A percentile compares a stretch with the other conserved stretches of the same genome.
Evolutionary conservation across 768 basidiomycete genomes (phyloP).

Genomic region (Lentinula raphanica): DNA sequence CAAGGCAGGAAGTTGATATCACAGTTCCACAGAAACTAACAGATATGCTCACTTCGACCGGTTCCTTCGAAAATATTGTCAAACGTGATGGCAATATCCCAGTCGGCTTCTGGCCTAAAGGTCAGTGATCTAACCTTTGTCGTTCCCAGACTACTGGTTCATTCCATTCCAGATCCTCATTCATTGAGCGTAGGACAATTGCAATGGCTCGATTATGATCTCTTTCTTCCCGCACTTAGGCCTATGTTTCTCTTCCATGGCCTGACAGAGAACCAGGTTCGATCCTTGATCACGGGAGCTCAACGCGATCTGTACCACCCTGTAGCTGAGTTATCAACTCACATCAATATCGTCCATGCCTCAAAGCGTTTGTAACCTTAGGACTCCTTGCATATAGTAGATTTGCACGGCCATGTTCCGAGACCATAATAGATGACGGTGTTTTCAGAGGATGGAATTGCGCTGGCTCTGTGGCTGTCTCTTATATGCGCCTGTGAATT

Average conservation of each 20-base stretch:
- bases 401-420: neutral
- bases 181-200: slow-evolving; percentile 63
- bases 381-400: neutral
- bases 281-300: slow-evolving; percentile 53
- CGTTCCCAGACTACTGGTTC: slow-evolving; percentile 8
- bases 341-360: slow-evolving; percentile 58
- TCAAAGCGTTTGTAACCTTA: slow-evolving; percentile 18
- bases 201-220: slow-evolving; percentile 70
- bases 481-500: neutral
- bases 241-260: slow-evolving; percentile 53
- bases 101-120: slow-evolving; percentile 65
- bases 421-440: neutral
- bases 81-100: slow-evolving; percentile 57
- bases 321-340: slow-evolving; percentile 41
- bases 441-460: neutral
- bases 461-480: neutral
- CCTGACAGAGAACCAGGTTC: slow-evolving; percentile 48
- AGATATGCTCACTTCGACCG: slow-evolving; percentile 41
- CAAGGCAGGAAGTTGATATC: slow-evolving; percentile 47
- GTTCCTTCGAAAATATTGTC: slow-evolving; percentile 52
- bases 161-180: slow-evolving; percentile 39
- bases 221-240: slow-evolving; percentile 56
- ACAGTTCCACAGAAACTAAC: slow-evolving; percentile 53
- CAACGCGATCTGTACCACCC: slow-evolving; percentile 65
- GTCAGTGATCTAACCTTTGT: slow-evolving; percentile 25